These are phyloP conservation scores for Borovskyia barvae DNA, from an alignment of 208 protist genomes.

Conservation along the genomic window DNA sequence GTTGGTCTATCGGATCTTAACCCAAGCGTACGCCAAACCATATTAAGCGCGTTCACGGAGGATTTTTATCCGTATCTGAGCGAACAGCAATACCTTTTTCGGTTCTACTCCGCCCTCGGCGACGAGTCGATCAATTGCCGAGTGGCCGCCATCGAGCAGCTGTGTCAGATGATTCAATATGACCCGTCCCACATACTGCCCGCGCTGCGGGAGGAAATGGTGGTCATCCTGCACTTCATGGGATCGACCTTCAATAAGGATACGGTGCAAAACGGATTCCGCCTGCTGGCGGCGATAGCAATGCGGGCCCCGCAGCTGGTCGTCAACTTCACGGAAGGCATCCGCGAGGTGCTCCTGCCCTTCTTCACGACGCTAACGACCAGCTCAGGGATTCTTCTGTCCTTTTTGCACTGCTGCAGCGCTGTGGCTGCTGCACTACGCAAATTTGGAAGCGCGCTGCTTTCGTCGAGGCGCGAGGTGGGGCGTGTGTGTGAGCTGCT, in stretches of 20 bases:
- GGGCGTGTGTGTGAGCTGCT: slow-evolving; percentile 56
- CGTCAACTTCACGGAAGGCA: slow-evolving; percentile 69
- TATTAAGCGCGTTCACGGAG: slow-evolving; percentile 72
- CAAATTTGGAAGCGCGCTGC: slow-evolving; percentile 47
- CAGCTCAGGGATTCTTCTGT: slow-evolving; percentile 48
- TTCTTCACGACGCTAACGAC: slow-evolving; percentile 48
- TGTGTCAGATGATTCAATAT: slow-evolving; percentile 81
- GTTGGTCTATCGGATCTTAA: slow-evolving; percentile 76
- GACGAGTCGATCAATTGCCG: slow-evolving; percentile 83
- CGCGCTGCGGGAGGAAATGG: slow-evolving; percentile 72
- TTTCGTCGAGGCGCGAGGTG: slow-evolving; percentile 61
- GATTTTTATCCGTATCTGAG: slow-evolving; percentile 87
- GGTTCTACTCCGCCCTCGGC: slow-evolving; percentile 73
- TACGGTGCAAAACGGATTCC: slow-evolving; percentile 61
- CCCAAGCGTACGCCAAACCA: slow-evolving; percentile 56
- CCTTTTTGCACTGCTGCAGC: slow-evolving; percentile 73
- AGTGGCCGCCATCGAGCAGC: slow-evolving; percentile 67
- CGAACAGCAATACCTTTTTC: slow-evolving; percentile 78
- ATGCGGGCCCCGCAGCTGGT: slow-evolving; percentile 78
- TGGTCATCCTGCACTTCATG: slow-evolving; percentile 61
- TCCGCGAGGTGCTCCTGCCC: slow-evolving; percentile 52
- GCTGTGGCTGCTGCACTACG: slow-evolving; percentile 58
- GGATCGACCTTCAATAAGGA: slow-evolving; percentile 47
- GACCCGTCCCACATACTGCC: slow-evolving; percentile 85
- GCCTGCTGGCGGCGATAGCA: slow-evolving; percentile 63